A percentile compares a stretch with the other conserved stretches of the same genome.
Evolutionary conservation across 1,284 basidiomycete genomes (phyloP).

Genomic region (Trametes pubescens): DNA sequence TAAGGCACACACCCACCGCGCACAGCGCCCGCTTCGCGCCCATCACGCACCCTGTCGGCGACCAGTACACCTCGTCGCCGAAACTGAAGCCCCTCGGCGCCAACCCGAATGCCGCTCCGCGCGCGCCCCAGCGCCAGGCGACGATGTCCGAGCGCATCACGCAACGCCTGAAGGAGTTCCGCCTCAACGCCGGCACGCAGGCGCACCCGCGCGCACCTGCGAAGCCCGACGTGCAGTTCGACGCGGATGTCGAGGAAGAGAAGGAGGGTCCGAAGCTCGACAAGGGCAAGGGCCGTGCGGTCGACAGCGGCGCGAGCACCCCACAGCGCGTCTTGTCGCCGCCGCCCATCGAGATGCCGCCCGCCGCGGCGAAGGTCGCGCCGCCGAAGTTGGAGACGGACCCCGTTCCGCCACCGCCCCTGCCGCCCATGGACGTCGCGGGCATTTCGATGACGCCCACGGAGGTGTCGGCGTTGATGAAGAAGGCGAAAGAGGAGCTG

Average conservation of each 20-base stretch:
- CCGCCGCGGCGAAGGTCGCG: constrained; percentile 48
- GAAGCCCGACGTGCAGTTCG: constrained; percentile 43
- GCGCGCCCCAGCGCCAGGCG: constrained; percentile 62
- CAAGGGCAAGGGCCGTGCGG: constrained; percentile 81
- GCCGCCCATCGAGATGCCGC: constrained; percentile 69
- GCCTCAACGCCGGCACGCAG: constrained; percentile 52
- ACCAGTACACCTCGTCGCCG: constrained; percentile 82
- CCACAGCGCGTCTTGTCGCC: constrained; percentile 56
- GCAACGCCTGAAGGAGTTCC: constrained; percentile 75
- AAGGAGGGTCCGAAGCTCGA: constrained; percentile 59
- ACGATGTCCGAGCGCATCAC: constrained; percentile 84
- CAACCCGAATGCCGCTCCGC: constrained; percentile 44
- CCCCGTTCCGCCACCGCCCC: constrained; percentile 49
- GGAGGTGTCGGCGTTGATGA: constrained; percentile 73
- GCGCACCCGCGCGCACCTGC: constrained; percentile 34
- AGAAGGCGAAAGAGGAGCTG: constrained; percentile 68
- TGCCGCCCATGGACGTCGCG: constrained; percentile 71
- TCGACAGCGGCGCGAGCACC: constrained; percentile 47
- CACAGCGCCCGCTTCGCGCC: constrained; percentile 83
- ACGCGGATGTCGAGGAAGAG: constrained; percentile 51
- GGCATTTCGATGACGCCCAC: constrained; percentile 73
- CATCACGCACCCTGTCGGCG: constrained; percentile 57
- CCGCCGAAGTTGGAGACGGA: constrained; percentile 43
- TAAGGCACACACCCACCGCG: constrained; percentile 8
- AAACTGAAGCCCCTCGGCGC: constrained; percentile 64